phyloP scores from a whole-genome alignment of 495 filamentous ascomycete species.

The Evansstolkia leycettana region DNA sequence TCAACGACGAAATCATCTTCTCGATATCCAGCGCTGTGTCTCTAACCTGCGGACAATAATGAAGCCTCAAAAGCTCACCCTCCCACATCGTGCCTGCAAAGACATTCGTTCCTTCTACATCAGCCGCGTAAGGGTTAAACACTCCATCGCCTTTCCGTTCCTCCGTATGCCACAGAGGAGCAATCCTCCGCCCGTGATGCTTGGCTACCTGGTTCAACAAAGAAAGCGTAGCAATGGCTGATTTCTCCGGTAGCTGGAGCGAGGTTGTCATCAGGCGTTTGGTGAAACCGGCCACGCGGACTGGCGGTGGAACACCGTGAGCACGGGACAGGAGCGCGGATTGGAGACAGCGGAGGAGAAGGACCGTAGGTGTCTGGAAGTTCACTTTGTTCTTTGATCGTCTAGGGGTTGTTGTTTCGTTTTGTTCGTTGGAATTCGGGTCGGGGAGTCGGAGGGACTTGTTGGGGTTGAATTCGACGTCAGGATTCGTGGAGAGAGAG shows the following conservation, averaged over 20 bases:
- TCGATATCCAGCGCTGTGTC: slow-evolving; percentile 64
- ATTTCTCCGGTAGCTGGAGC: slow-evolving; percentile 84
- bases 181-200: slow-evolving; percentile 56
- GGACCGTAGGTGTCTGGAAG: slow-evolving; percentile 80
- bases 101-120: slow-evolving; percentile 74
- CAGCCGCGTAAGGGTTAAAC: slow-evolving; percentile 37
- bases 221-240: slow-evolving; percentile 59
- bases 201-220: slow-evolving; percentile 64
- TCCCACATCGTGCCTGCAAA: slow-evolving; percentile 90
- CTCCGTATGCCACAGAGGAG: slow-evolving; percentile 70
- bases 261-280: slow-evolving; percentile 77
- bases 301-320: slow-evolving; percentile 50
- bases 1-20: slow-evolving; percentile 36
- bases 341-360: slow-evolving; percentile 74
- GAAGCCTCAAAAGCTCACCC: slow-evolving; percentile 69
- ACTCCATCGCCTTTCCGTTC: slow-evolving; percentile 79
- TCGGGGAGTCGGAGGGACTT: slow-evolving; percentile 73
- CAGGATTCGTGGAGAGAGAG: slow-evolving; percentile 62
- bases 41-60: slow-evolving; percentile 78
- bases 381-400: slow-evolving; percentile 59
- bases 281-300: slow-evolving; percentile 79
- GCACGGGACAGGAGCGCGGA: slow-evolving; percentile 47
- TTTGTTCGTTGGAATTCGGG: slow-evolving; percentile 36
- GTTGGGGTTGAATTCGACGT: slow-evolving; percentile 67
- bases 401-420: slow-evolving; percentile 10